Evolutionary conservation across 23 red algal genomes (phyloP), one percentile per base, ranked within the genome.

Genomic region (Gracilaria gracilis): DNA sequence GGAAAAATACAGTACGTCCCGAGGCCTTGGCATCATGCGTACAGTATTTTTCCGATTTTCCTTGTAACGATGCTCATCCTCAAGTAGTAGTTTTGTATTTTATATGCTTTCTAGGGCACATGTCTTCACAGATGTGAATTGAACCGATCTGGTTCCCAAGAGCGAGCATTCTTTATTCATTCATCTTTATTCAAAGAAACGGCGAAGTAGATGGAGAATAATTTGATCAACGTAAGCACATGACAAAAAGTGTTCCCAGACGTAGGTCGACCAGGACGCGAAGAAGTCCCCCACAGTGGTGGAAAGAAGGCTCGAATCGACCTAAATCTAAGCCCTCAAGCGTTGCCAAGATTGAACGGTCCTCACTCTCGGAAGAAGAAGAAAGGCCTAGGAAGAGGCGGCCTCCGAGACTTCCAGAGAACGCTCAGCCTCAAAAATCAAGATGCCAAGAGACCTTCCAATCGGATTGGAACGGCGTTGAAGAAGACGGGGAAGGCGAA

Each of bases 241-340:
- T 37, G 64, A 69, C 64, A 69, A 25, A 51, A 13, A 28, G 5
- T 11, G 72, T 31, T 5, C 38, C 42, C 11, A 25, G 46, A 51
- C 38, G 72, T 20, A 77, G 15, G 23, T 77, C 72, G 40, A 49
- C 72, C 39, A 46, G 72, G 27, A 31, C 46, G 5, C 31, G 72
- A 32, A 46, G 42, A 50, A 77, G n/a, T 14, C 72, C 72, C 1
- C 31, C 31, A 51, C 23, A 77, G 27, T 77, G 72, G 72, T 77
- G 72, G 72, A 77, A 77, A 77, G 72, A 34, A 77, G 64, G 64
- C 19, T 3, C 64, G 13, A 19, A 14, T 69, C 64, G 7, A 31
- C 32, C 31, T 36, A 32, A 8, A 69, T 69, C 64, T 24, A 65
- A 29, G 61, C 4, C 23, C 14, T 6, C 3, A 33, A 65, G 33